A percentile compares a stretch with the other conserved stretches of the same genome.
These are phyloP conservation scores for Lactarius sanguifluus DNA, from an alignment of 768 basidiomycete genomes.

Conservation along the genomic window DNA sequence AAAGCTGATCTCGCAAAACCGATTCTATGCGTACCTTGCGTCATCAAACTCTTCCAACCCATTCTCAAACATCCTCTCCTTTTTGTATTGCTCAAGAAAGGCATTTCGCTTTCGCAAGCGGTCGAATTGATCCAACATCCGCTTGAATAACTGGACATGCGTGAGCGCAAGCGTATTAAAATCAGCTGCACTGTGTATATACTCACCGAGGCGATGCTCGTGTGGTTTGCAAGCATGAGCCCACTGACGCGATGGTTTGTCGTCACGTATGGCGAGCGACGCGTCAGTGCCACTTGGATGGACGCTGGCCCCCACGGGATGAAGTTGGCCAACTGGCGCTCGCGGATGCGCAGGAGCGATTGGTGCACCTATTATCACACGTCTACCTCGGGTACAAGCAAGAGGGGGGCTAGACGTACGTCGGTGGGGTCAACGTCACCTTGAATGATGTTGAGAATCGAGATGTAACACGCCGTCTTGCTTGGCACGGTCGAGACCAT, in stretches of 20 bases:
- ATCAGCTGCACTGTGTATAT: not conserved
- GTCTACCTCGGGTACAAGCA: slow-evolving; percentile 5
- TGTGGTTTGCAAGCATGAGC: slow-evolving; percentile 98
- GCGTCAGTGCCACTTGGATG: slow-evolving; percentile 94
- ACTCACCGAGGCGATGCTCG: slow-evolving; percentile 92
- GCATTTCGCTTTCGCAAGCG: slow-evolving; percentile 83
- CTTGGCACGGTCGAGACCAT: slow-evolving; percentile 95
- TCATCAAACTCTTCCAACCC: slow-evolving; percentile 96
- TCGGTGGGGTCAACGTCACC: slow-evolving; percentile 98
- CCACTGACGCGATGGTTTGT: slow-evolving; percentile 95
- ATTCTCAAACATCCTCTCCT: slow-evolving; percentile 93
- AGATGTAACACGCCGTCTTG: slow-evolving; percentile 94
- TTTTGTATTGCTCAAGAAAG: slow-evolving; percentile 96
- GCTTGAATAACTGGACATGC: slow-evolving; percentile 75
- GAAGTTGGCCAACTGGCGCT: slow-evolving; percentile 94
- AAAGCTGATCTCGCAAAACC: slow-evolving; percentile 3
- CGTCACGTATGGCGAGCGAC: slow-evolving; percentile 83
- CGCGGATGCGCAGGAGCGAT: slow-evolving; percentile 93
- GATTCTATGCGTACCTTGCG: slow-evolving; percentile 63
- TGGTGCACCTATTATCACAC: slow-evolving; percentile 81
- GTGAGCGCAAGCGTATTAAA: slow-evolving; percentile 3
- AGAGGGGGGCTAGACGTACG: slow-evolving; percentile 45
- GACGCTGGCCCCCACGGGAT: slow-evolving; percentile 99
- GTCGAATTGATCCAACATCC: slow-evolving; percentile 95
- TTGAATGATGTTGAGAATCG: slow-evolving; percentile 97